phyloP scores from a whole-genome alignment of 1,284 basidiomycete species.

The Takashimella koratensis region DNA sequence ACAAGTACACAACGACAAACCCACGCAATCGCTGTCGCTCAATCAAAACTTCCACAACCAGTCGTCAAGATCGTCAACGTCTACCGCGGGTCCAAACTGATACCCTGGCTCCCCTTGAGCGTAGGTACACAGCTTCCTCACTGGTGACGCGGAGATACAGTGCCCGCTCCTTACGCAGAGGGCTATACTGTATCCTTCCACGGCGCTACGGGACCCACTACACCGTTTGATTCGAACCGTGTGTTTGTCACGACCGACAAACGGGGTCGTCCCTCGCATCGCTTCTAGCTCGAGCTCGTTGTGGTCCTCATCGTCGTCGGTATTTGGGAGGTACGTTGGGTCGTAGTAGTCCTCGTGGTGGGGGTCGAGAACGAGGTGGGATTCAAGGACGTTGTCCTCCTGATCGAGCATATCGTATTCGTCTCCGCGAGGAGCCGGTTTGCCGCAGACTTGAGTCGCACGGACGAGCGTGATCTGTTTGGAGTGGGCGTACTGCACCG shows the following conservation, averaged over 20 bases:
- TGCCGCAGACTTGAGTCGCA: constrained; percentile 38
- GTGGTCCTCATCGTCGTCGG: constrained; percentile 10
- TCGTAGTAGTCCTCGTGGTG: constrained; percentile 7
- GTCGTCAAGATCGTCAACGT: constrained; percentile 36
- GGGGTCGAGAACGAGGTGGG: background rate
- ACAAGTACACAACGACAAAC: too few species aligned
- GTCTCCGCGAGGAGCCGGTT: constrained; percentile 8
- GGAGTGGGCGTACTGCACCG: constrained; percentile 5
- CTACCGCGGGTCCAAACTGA: constrained; percentile 22
- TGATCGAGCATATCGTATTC: constrained; percentile 16
- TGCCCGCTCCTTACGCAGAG: constrained; percentile 26
- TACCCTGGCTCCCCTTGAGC: constrained; percentile 30
- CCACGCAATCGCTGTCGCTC: too few species aligned
- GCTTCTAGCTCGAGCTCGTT: constrained; percentile 1
- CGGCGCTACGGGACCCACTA: constrained; percentile 23
- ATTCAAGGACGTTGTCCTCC: constrained; percentile 3
- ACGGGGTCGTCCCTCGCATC: constrained; percentile 17
- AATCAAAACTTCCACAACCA: constrained; percentile 35
- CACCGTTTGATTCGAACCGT: constrained; percentile 20
- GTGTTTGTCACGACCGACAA: constrained; percentile 16
- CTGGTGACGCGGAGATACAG: constrained; percentile 22
- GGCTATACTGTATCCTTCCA: constrained; percentile 35
- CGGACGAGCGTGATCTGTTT: constrained; percentile 23
- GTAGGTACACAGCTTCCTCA: constrained; percentile 38
- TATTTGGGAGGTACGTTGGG: background rate